phyloP scores from a whole-genome alignment of 768 basidiomycete genomes.

The Leccinum incarnatum region DNA sequence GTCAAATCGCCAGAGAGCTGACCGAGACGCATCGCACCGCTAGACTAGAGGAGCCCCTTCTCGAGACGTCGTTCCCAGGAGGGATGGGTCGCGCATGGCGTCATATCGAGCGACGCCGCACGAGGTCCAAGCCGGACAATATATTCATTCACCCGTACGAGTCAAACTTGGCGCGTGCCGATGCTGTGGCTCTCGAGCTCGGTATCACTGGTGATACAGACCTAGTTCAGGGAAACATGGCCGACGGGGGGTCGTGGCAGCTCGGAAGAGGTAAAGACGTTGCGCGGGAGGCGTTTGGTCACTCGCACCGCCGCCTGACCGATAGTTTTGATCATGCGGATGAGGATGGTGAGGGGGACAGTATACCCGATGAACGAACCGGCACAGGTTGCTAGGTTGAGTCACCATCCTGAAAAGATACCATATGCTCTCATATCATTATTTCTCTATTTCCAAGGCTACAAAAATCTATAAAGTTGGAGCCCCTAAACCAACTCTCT shows the following conservation, averaged over 20 bases:
- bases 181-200: slow-evolving; percentile 54
- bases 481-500: too few species aligned
- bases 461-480: too few species aligned
- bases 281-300: slow-evolving; percentile 45
- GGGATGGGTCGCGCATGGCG: background rate
- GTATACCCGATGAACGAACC: background rate
- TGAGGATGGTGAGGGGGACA: slow-evolving; percentile 11
- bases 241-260: slow-evolving; percentile 46
- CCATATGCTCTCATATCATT: too few species aligned
- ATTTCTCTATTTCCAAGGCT: too few species aligned
- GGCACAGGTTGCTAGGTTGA: background rate
- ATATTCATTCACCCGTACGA: slow-evolving; percentile 63
- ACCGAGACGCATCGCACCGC: background rate
- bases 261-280: slow-evolving; percentile 49
- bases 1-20: background rate
- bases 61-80: slow-evolving; percentile 10
- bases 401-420: too few species aligned
- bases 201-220: slow-evolving; percentile 52
- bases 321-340: slow-evolving; percentile 10
- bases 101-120: slow-evolving; percentile 35
- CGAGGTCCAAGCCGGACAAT: slow-evolving; percentile 53
- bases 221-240: slow-evolving; percentile 39
- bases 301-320: slow-evolving; percentile 8
- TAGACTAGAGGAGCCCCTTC: slow-evolving; percentile 27
- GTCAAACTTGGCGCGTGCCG: slow-evolving; percentile 66